These are phyloP conservation scores for Elsinoe fawcettii DNA, from an alignment of 2,329 filamentous ascomycete genomes.

Conservation along the genomic window DNA sequence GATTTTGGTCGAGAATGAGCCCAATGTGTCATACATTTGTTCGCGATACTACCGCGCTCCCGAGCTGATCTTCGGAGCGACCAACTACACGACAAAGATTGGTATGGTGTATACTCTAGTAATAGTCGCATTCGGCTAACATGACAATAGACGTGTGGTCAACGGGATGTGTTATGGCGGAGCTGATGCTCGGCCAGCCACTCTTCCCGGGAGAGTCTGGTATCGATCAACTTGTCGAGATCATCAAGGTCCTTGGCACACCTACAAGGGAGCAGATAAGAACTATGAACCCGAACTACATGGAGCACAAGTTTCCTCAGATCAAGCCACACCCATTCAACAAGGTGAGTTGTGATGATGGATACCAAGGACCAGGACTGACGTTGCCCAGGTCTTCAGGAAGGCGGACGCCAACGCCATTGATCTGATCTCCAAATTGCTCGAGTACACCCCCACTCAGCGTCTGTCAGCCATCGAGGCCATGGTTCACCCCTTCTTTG, in stretches of 20 bases:
- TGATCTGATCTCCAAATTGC: slow-evolving; percentile 82
- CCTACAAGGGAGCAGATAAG: slow-evolving; percentile 96
- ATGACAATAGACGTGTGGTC: slow-evolving; percentile 84
- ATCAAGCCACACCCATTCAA: slow-evolving; percentile 99
- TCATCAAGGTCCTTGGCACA: slow-evolving; percentile 97
- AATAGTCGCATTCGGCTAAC: slow-evolving; percentile 17
- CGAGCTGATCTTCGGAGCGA: slow-evolving; percentile 96
- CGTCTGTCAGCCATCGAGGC: slow-evolving; percentile 87
- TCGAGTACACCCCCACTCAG: slow-evolving; percentile 97
- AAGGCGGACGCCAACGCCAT: slow-evolving; percentile 91
- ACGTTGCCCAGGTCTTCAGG: slow-evolving; percentile 66
- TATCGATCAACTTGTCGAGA: slow-evolving; percentile 96
- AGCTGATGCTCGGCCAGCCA: slow-evolving; percentile 96
- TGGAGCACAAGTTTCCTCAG: slow-evolving; percentile 99
- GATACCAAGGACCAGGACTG: slow-evolving; percentile 15
- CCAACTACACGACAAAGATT: slow-evolving; percentile 99
- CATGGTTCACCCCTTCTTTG: slow-evolving; percentile 98
- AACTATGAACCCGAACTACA: slow-evolving; percentile 99
- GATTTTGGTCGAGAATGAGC: slow-evolving; percentile 96
- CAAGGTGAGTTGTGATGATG: slow-evolving; percentile 51
- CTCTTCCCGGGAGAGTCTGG: slow-evolving; percentile 97
- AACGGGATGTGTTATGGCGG: slow-evolving; percentile 97
- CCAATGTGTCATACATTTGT: slow-evolving; percentile 99
- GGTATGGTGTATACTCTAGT: slow-evolving; percentile 53
- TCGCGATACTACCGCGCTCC: slow-evolving; percentile 97